These are phyloP conservation scores for Hymenotorrendiella dingleyae DNA, from an alignment of 2,329 filamentous ascomycete genomes.

Conservation along the genomic window DNA sequence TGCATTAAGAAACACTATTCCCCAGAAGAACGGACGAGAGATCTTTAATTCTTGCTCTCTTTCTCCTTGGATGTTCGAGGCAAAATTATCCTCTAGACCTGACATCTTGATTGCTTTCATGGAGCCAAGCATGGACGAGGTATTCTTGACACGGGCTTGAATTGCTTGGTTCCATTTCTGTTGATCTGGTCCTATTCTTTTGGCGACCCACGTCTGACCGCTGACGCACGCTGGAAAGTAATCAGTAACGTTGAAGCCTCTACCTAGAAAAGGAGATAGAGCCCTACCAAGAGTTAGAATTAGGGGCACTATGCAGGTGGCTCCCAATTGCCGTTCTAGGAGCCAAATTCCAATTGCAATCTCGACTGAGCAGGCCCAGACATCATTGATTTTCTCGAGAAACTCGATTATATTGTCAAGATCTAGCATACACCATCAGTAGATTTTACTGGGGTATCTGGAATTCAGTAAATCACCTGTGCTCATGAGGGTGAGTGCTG, in stretches of 20 bases:
- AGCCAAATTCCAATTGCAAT: constrained; percentile 32
- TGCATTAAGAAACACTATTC: not conserved
- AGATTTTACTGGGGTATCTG: too few relatives aligned
- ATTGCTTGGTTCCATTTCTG: constrained; percentile 32
- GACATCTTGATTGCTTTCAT: constrained; percentile 28
- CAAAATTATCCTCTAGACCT: constrained; percentile 28
- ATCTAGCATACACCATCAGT: too few relatives aligned
- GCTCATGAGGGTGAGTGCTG: constrained; percentile 38
- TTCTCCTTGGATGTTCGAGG: constrained; percentile 28
- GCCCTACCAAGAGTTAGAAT: too few relatives aligned
- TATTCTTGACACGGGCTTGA: constrained; percentile 24
- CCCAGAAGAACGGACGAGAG: constrained; percentile 3
- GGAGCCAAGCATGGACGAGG: constrained; percentile 19
- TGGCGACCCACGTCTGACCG: constrained; percentile 4
- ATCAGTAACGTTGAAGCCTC: too few relatives aligned
- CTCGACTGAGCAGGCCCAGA: constrained; percentile 35
- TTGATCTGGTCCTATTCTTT: constrained; percentile 17
- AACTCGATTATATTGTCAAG: constrained; percentile 27
- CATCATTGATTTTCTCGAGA: constrained; percentile 28
- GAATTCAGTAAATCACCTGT: constrained; percentile 37
- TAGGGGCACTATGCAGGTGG: constrained; percentile 15
- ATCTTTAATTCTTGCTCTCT: constrained; percentile 19
- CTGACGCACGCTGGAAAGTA: constrained; percentile 10
- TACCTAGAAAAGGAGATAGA: too few relatives aligned
- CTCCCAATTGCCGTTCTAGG: constrained; percentile 26